Conservation (phyloP, 1,284 basidiomycete species). For the Lentinula novae-zelandiae region DNA sequence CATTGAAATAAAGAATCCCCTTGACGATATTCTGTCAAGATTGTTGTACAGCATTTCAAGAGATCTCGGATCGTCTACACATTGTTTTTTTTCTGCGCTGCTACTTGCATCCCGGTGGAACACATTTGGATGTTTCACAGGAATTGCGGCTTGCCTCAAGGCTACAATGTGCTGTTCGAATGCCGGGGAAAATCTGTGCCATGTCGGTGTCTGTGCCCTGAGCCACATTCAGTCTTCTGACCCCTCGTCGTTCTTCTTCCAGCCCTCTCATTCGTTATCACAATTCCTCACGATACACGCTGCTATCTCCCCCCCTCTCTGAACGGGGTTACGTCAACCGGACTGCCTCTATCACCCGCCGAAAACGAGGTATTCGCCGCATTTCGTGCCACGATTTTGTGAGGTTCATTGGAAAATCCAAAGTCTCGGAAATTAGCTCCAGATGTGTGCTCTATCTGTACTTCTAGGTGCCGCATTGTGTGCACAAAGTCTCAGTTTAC, state of each 20-base stretch:
- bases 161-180: slow-evolving; percentile 11
- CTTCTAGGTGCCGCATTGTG: slow-evolving; percentile 12
- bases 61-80: neutral
- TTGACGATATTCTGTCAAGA: neutral
- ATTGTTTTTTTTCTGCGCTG: neutral
- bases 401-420: neutral
- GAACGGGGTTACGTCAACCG: slow-evolving; percentile 5
- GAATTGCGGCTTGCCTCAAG: slow-evolving; percentile 7
- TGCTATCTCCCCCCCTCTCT: neutral
- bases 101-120: neutral
- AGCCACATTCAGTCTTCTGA: slow-evolving; percentile 4
- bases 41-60: neutral
- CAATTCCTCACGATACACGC: slow-evolving; percentile 4
- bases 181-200: neutral
- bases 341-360: neutral
- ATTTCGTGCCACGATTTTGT: slow-evolving; percentile 4
- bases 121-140: slow-evolving; percentile 2
- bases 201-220: slow-evolving; percentile 6
- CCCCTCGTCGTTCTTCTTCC: neutral
- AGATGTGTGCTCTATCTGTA: slow-evolving; percentile 7
- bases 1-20: neutral
- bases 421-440: slow-evolving; percentile 5
- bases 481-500: slow-evolving; percentile 8
- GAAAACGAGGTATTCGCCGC: slow-evolving; percentile 2
- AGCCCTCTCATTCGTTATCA: neutral